Percentiles rank a stretch among this genome's conserved stretches.
Conservation (phyloP, 2,329 filamentous ascomycete genomes). For the Dactylellina leptospora region DNA sequence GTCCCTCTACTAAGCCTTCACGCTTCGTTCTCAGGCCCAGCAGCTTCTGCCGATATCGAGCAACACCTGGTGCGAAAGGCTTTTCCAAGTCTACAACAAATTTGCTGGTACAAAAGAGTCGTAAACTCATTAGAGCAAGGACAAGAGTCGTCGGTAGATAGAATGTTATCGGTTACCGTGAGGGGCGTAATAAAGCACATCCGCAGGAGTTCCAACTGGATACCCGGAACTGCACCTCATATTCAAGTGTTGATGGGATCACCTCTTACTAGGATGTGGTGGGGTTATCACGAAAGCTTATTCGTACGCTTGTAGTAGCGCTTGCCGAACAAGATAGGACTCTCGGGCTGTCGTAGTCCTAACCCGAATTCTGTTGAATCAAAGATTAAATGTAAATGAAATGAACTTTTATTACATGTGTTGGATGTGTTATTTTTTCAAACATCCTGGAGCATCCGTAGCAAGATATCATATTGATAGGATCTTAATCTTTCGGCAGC, state of each 20-base stretch:
- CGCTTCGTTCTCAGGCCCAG: background rate
- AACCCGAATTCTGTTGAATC: too few species aligned
- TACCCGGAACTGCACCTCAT: background rate
- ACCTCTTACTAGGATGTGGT: background rate
- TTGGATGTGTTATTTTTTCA: constrained; percentile 29
- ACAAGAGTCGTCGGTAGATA: too few species aligned
- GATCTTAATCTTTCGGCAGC: too few species aligned
- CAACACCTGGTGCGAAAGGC: background rate
- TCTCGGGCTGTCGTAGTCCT: too few species aligned
- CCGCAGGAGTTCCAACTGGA: background rate
- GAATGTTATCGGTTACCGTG: too few species aligned
- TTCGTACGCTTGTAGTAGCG: too few species aligned
- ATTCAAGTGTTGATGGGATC: background rate
- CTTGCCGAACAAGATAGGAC: too few species aligned
- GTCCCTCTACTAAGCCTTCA: background rate
- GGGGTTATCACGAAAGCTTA: too few species aligned
- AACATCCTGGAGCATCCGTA: too few species aligned
- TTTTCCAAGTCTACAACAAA: background rate
- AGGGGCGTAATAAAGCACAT: background rate
- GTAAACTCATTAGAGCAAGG: background rate
- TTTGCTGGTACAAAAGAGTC: background rate
- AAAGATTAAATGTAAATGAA: too few species aligned
- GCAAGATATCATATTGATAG: too few species aligned
- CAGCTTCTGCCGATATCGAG: background rate
- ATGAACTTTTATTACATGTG: constrained; percentile 5